phyloP scores from a whole-genome alignment of 1,284 basidiomycete species.

The Ustilago nuda region DNA sequence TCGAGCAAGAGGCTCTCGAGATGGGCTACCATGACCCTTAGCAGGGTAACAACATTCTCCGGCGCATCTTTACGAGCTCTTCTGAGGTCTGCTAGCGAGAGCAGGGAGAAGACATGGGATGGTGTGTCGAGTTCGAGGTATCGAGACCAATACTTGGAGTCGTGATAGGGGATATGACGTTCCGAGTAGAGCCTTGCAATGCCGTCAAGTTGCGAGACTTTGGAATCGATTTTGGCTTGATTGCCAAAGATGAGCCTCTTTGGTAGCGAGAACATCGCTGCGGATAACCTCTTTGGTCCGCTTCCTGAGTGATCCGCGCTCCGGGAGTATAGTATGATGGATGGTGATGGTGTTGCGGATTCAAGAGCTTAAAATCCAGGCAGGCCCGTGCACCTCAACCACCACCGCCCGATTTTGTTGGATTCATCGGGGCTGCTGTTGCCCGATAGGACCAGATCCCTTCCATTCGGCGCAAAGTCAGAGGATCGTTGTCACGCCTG shows the following conservation, averaged over 20 bases:
- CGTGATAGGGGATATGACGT: slow-evolving; percentile 56
- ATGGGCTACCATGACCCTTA: slow-evolving; percentile 62
- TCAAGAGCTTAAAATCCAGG: neutral
- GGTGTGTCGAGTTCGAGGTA: slow-evolving; percentile 53
- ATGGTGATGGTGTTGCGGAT: neutral
- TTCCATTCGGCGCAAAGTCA: neutral
- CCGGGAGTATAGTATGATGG: neutral
- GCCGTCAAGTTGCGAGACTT: slow-evolving; percentile 38
- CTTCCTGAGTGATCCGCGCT: neutral
- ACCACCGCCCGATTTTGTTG: slow-evolving; percentile 3
- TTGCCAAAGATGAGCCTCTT: slow-evolving; percentile 49
- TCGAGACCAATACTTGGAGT: slow-evolving; percentile 61
- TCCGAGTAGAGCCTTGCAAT: slow-evolving; percentile 62
- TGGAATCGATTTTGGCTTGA: slow-evolving; percentile 49
- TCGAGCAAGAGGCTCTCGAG: slow-evolving; percentile 63
- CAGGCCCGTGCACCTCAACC: slow-evolving; percentile 13
- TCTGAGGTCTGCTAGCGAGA: slow-evolving; percentile 56
- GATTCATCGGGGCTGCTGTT: neutral
- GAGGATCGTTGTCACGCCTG: too few species aligned
- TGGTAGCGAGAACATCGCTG: slow-evolving; percentile 42
- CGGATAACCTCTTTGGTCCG: neutral
- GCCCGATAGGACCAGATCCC: neutral
- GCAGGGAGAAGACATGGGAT: slow-evolving; percentile 55
- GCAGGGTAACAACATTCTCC: slow-evolving; percentile 62
- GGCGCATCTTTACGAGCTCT: slow-evolving; percentile 50